Conservation (phyloP, 192 early-diverging fungal genomes). For the Diversispora eburnea region DNA sequence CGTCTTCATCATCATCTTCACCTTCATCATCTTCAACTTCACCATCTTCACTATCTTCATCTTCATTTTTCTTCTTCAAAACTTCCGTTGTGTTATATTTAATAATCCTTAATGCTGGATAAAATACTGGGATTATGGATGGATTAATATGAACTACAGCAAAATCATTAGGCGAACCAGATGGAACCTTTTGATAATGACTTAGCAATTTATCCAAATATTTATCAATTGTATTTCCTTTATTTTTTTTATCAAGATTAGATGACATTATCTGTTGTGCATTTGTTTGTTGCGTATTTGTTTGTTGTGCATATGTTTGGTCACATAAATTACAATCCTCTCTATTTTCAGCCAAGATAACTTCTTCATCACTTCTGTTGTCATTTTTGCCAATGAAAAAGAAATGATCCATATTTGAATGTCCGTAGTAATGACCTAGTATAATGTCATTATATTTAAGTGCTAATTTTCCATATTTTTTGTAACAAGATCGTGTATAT, state of each 20-base stretch:
- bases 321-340: too few species aligned
- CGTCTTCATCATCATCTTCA: slow-evolving; percentile 11
- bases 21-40: not conserved
- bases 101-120: slow-evolving; percentile 51
- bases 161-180: slow-evolving; percentile 7
- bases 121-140: slow-evolving; percentile 54
- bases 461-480: slow-evolving; percentile 41
- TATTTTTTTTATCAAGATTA: slow-evolving; percentile 18
- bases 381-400: slow-evolving; percentile 45
- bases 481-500: slow-evolving; percentile 42
- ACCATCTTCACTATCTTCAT: slow-evolving; percentile 24
- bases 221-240: not conserved
- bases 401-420: slow-evolving; percentile 71
- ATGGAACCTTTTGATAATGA: slow-evolving; percentile 35
- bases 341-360: not conserved
- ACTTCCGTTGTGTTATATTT: slow-evolving; percentile 37
- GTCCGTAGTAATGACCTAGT: slow-evolving; percentile 68
- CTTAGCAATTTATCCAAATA: slow-evolving; percentile 32
- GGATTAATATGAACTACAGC: slow-evolving; percentile 48
- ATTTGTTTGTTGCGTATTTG: slow-evolving; percentile 22
- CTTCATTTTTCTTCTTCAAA: not conserved
- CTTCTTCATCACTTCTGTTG: not conserved
- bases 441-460: slow-evolving; percentile 49
- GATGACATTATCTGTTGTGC: slow-evolving; percentile 8
- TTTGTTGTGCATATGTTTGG: not conserved